Conservation (phyloP, 768 basidiomycete genomes). For the Hydnomerulius pinastri region DNA sequence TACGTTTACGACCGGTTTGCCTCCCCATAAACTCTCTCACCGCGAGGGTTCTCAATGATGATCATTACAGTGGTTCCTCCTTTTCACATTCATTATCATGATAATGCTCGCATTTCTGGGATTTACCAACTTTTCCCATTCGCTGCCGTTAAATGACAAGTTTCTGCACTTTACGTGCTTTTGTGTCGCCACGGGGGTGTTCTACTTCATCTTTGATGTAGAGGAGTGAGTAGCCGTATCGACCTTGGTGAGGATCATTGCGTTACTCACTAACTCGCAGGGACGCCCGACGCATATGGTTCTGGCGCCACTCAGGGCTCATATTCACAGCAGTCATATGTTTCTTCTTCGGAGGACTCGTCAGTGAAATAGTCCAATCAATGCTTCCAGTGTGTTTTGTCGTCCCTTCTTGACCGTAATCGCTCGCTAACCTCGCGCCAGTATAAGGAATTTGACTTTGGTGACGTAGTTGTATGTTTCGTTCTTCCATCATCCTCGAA, state of each 20-base stretch:
- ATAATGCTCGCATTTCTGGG: slow-evolving; percentile 71
- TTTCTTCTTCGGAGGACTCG: slow-evolving; percentile 76
- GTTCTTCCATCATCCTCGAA: slow-evolving; percentile 8
- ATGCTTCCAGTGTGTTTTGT: slow-evolving; percentile 60
- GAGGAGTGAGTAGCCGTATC: slow-evolving; percentile 64
- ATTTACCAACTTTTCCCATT: slow-evolving; percentile 67
- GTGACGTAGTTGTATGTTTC: slow-evolving; percentile 69
- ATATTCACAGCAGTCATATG: slow-evolving; percentile 72
- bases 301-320: slow-evolving; percentile 75
- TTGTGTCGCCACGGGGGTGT: slow-evolving; percentile 70
- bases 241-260: neutral
- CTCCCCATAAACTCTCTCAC: neutral
- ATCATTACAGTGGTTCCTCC: slow-evolving; percentile 72
- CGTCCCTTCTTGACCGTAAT: neutral
- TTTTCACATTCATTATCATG: slow-evolving; percentile 70
- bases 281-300: slow-evolving; percentile 80
- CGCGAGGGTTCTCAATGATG: too few species aligned
- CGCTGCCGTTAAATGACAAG: slow-evolving; percentile 77
- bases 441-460: slow-evolving; percentile 73
- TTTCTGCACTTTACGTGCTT: slow-evolving; percentile 80
- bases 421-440: slow-evolving; percentile 27
- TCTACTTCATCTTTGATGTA: slow-evolving; percentile 87
- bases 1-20: slow-evolving; percentile 71
- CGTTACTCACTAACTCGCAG: slow-evolving; percentile 37
- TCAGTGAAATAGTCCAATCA: slow-evolving; percentile 83